Evolutionary conservation across 106 monocot species (phyloP).

Genomic region (Xerophyta viscosa): DNA sequence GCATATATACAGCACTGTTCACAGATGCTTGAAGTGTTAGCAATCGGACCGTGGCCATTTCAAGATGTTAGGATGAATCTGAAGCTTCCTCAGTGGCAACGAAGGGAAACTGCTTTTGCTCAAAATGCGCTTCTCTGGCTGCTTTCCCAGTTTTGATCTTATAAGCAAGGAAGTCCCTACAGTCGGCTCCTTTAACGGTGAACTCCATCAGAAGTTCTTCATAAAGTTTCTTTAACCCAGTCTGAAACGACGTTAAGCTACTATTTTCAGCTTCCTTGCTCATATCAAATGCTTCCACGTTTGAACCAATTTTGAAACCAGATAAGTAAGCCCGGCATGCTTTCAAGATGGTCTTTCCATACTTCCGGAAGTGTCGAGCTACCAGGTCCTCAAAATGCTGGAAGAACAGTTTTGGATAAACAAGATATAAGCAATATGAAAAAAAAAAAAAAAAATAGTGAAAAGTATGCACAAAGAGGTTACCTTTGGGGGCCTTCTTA

Average conservation of each 20-base stretch:
- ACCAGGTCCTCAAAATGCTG: slow-evolving; percentile 52
- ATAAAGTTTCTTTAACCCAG: slow-evolving; percentile 15
- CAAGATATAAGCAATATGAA: too few species aligned
- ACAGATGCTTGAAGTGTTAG: too few species aligned
- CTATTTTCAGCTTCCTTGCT: slow-evolving; percentile 16
- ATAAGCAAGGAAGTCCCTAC: slow-evolving; percentile 20
- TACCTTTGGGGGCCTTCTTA: slow-evolving; percentile 44
- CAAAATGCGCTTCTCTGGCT: too few species aligned
- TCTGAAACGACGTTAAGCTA: slow-evolving; percentile 7
- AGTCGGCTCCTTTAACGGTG: slow-evolving; percentile 39
- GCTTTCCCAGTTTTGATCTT: slow-evolving; percentile 4
- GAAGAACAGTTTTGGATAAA: too few species aligned
- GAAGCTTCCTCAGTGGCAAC: too few species aligned
- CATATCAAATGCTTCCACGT: slow-evolving; percentile 10
- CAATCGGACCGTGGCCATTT: too few species aligned
- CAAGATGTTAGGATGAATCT: too few species aligned
- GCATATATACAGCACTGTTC: neutral
- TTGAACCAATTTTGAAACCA: slow-evolving; percentile 31
- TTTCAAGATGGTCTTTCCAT: slow-evolving; percentile 20
- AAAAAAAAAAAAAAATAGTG: too few species aligned
- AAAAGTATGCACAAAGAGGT: neutral
- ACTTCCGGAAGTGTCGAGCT: slow-evolving; percentile 32
- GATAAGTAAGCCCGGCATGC: slow-evolving; percentile 41
- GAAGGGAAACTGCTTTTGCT: too few species aligned
- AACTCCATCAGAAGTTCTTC: slow-evolving; percentile 48